A percentile compares a stretch with the other conserved stretches of the same genome.
phyloP scores from a whole-genome alignment of 228 moss, liverwort and hornwort species.

The Sphagnum magellanicum region DNA sequence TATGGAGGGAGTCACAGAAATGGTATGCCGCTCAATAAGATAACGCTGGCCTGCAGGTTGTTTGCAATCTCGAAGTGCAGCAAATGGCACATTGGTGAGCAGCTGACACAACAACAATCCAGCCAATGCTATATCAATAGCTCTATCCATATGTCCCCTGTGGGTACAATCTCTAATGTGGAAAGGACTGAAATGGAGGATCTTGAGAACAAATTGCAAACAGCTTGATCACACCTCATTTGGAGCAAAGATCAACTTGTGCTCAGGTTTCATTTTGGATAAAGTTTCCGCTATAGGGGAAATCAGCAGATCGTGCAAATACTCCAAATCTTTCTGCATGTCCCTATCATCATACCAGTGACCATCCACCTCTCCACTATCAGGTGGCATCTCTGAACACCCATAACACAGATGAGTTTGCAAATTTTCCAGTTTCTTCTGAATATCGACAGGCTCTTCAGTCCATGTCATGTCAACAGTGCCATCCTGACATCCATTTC shows the following conservation, averaged over 20 bases:
- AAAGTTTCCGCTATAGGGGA: slow-evolving; percentile 2
- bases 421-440: too few species aligned
- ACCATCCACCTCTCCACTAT: too few species aligned
- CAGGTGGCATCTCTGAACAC: too few species aligned
- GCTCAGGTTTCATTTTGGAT: background rate
- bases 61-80: slow-evolving; percentile 10
- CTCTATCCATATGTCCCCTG: background rate
- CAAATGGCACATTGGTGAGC: slow-evolving; percentile 21
- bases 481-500: too few species aligned
- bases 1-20: background rate
- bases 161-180: background rate
- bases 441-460: too few species aligned
- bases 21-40: slow-evolving; percentile 3
- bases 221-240: background rate
- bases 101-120: background rate
- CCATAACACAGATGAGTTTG: too few species aligned
- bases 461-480: too few species aligned
- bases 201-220: background rate
- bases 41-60: background rate
- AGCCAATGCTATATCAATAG: background rate
- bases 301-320: slow-evolving; percentile 11
- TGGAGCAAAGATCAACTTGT: slow-evolving; percentile 2
- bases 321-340: slow-evolving; percentile 7
- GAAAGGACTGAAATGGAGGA: background rate
- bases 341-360: too few species aligned